These are phyloP conservation scores for Chimonanthus praecox DNA, from an alignment of 164 flowering plant species.

Conservation along the genomic window DNA sequence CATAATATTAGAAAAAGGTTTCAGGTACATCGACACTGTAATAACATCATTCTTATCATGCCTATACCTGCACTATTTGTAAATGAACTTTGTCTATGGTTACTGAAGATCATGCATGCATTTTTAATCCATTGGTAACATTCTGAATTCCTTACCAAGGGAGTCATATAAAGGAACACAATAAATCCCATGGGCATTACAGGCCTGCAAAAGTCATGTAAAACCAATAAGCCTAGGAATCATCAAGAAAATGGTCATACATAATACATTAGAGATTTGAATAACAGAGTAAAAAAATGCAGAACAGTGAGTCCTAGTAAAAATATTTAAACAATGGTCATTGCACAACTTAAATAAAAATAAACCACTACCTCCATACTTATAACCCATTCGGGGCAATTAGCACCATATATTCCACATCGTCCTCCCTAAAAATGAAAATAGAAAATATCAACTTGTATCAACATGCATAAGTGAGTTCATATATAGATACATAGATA, in stretches of 20 bases:
- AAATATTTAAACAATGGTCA: neutral
- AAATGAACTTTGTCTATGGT: neutral
- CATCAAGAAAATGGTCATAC: neutral
- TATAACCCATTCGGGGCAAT: constrained; percentile 84
- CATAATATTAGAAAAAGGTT: too few relatives aligned
- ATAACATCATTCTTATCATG: too few relatives aligned
- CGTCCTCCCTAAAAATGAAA: constrained; percentile 55
- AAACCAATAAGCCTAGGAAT: neutral
- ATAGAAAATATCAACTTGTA: neutral
- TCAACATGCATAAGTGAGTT: neutral
- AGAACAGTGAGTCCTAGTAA: neutral
- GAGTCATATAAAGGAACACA: constrained; percentile 98
- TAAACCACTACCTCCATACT: constrained; percentile 78
- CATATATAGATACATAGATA: neutral
- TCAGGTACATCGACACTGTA: too few relatives aligned
- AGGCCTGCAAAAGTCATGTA: constrained; percentile 59
- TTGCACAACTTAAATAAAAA: neutral
- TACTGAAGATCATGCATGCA: neutral
- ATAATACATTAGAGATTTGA: neutral
- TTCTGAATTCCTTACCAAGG: constrained; percentile 51
- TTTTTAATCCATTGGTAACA: neutral
- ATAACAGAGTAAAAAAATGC: neutral
- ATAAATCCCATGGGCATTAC: constrained; percentile 93
- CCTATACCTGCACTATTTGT: neutral
- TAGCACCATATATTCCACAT: constrained; percentile 92